A percentile compares a stretch with the other conserved stretches of the same genome.
Evolutionary conservation across 768 basidiomycete species (phyloP).

Genomic region (Leccinum incarnatum): DNA sequence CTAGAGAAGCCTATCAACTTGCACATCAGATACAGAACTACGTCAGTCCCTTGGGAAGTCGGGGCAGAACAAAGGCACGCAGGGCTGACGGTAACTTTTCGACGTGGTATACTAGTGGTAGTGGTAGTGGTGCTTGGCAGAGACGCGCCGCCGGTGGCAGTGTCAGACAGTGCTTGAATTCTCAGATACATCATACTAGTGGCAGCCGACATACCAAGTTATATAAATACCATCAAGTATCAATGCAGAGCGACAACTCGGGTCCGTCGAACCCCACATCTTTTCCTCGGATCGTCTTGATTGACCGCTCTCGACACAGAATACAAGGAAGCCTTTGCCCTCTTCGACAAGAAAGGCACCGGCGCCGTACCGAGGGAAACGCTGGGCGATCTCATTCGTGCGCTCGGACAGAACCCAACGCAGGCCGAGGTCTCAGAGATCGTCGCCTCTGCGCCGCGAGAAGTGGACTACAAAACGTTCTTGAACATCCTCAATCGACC

Average conservation of each 20-base stretch:
- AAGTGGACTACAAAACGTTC: conserved; percentile 94
- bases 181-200: not conserved
- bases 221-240: not conserved
- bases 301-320: conserved; percentile 45
- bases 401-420: conserved; percentile 98
- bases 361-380: conserved; percentile 86
- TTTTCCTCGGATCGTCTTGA: not conserved
- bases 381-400: conserved; percentile 84
- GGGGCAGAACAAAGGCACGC: not conserved
- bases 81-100: no score
- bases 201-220: not conserved
- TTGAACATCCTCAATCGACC: conserved; percentile 88
- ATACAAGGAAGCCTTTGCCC: conserved; percentile 95
- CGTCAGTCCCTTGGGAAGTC: not conserved
- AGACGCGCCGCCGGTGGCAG: not conserved
- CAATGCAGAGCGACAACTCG: conserved; percentile 50
- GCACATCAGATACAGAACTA: not conserved
- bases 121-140: no score
- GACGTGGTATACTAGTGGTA: not conserved
- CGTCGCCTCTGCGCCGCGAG: conserved; percentile 64
- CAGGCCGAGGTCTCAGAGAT: conserved; percentile 94
- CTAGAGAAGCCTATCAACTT: no score
- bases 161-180: not conserved
- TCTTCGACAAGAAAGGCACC: conserved; percentile 96
- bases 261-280: conserved; percentile 26